These are phyloP conservation scores for Daedaleopsis sinensis DNA, from an alignment of 768 basidiomycete genomes.

Conservation along the genomic window DNA sequence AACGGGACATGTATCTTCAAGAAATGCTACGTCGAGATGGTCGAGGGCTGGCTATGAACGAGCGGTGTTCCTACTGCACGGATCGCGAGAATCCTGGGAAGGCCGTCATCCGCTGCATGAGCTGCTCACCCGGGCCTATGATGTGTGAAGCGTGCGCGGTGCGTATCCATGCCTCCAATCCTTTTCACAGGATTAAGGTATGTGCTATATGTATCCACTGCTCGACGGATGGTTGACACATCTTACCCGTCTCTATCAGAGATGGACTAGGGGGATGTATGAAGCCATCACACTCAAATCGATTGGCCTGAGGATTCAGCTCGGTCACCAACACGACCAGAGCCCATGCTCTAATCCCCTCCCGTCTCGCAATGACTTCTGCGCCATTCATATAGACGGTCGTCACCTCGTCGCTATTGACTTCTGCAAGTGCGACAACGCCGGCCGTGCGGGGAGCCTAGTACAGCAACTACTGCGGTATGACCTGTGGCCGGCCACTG, in stretches of 20 bases:
- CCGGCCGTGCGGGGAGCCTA: neutral
- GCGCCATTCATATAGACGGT: conserved; percentile 5
- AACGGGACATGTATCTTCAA: neutral
- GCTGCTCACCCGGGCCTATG: too few species aligned
- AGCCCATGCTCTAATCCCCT: neutral
- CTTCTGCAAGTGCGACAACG: conserved; percentile 2
- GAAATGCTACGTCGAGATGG: neutral
- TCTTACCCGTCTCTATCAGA: too few species aligned
- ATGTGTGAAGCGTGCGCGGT: too few species aligned
- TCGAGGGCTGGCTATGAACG: neutral
- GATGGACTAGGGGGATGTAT: neutral
- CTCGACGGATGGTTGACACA: too few species aligned
- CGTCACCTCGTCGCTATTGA: neutral
- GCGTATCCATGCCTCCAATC: too few species aligned
- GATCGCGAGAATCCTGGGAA: too few species aligned
- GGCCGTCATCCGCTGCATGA: too few species aligned
- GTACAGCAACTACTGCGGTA: neutral
- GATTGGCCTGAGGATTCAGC: neutral
- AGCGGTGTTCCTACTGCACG: neutral
- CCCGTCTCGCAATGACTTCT: neutral
- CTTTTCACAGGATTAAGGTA: too few species aligned
- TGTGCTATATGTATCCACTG: too few species aligned
- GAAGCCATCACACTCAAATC: neutral
- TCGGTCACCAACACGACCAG: neutral
- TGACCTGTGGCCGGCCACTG: neutral